Base-by-base conservation (phyloP, 257 asterid species). In the Agastache rugosa region DNA sequence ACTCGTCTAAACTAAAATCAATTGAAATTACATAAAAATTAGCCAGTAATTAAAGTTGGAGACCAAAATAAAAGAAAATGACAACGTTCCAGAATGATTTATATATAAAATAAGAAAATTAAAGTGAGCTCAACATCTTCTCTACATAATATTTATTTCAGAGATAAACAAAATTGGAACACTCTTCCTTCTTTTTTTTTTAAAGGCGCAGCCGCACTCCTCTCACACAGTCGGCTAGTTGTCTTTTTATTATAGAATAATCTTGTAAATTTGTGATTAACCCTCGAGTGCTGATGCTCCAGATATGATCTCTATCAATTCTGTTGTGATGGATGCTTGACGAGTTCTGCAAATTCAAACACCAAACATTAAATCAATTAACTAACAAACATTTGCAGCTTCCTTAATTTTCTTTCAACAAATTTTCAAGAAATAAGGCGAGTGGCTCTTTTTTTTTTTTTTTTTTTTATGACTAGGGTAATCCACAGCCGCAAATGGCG, bases 301-400 rank as follows among this genome's bases (percentile, higher is more conserved):
- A 75, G 96, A 93, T 61, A 93, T 93, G 76, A 93, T 93, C 90
- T 93, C 97, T 12, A 60, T 88, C 82, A 91, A 81, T 25, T 93
- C 98, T 1, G 98, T 93, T 31, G 98, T 93, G 88, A 93, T 93
- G 70, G 96, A 82, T 75, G 98, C 98, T 90, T 93, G 98, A 75
- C 97, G 96, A 72, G 98, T 93, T 83, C 98, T 93, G 92, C 44
- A 60, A 60, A 25, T 27, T 27, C 65, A 60, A 60, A 60, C 22
- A 17, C 5, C 22, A 15, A 15, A 14, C 20, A 58, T 16, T 48
- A n/a, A 48, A 15, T 5, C 2, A 39, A 39, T 10, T 39, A 39
- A 8, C 44, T 10, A 31, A 5, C 37, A 31, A 31, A 39, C 12
- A 39, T 39, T 39, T 39, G 44, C 44, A 39, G 44, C 44, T 39